These are phyloP conservation scores for Fomitopsis schrenkii DNA, from an alignment of 1,284 basidiomycete species.

Conservation along the genomic window DNA sequence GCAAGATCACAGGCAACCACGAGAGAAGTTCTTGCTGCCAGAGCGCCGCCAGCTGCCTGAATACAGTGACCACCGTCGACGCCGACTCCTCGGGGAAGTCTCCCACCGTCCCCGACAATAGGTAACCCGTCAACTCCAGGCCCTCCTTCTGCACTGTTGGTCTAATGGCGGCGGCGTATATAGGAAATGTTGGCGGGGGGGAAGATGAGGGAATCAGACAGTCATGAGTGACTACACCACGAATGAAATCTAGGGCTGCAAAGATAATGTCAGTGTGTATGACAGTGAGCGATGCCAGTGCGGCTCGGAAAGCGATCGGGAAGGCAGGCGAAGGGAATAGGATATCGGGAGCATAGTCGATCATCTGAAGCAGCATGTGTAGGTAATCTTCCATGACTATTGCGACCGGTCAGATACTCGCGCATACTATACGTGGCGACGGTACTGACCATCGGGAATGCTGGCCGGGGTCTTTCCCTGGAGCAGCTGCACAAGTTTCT, in stretches of 20 bases:
- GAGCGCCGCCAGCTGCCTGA: constrained; percentile 64
- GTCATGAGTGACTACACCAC: constrained; percentile 70
- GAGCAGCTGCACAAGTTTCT: constrained; percentile 64
- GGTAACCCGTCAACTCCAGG: constrained; percentile 62
- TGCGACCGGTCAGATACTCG: constrained; percentile 1
- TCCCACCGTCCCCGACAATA: constrained; percentile 78
- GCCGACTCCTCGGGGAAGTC: constrained; percentile 88
- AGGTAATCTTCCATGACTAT: constrained; percentile 95
- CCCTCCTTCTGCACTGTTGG: constrained; percentile 73
- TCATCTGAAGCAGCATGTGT: constrained; percentile 73
- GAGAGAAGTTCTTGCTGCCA: constrained; percentile 67
- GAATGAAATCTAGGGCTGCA: constrained; percentile 79
- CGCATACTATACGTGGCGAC: not conserved
- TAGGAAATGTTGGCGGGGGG: constrained; percentile 57
- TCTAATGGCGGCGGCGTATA: constrained; percentile 67
- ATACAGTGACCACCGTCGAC: constrained; percentile 71
- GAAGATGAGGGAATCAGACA: constrained; percentile 45
- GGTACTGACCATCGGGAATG: constrained; percentile 74
- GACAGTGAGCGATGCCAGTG: constrained; percentile 75
- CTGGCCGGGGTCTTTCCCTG: constrained; percentile 63
- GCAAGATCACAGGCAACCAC: constrained; percentile 73
- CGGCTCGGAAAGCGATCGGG: constrained; percentile 69
- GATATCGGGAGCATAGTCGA: constrained; percentile 68
- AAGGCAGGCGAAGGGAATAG: constrained; percentile 78
- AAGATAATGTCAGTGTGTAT: constrained; percentile 81